phyloP scores from a whole-genome alignment of 441 rosid species.

The Gossypium schwendimanii region DNA sequence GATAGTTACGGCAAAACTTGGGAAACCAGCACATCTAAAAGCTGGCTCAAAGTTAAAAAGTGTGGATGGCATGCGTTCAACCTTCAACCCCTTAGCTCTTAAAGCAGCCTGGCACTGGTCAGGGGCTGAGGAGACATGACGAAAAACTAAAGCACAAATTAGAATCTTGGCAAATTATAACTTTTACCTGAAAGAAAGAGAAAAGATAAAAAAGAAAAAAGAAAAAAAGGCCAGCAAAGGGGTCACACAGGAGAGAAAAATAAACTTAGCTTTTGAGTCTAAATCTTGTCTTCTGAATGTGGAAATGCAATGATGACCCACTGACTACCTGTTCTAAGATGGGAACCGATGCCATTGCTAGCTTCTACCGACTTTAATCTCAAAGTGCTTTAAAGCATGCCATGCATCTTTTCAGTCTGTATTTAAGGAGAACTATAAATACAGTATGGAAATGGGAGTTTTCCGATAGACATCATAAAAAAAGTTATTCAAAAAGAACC shows the following conservation, averaged over 20 bases:
- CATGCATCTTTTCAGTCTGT: neutral
- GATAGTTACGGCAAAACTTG: slow-evolving; percentile 16
- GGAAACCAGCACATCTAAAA: slow-evolving; percentile 4
- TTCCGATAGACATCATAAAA: neutral
- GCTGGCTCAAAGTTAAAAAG: neutral
- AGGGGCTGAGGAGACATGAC: slow-evolving; percentile 1
- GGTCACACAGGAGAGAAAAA: neutral
- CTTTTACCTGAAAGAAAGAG: neutral
- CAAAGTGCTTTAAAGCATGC: neutral
- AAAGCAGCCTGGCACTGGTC: slow-evolving; percentile 1
- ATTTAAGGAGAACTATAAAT: neutral
- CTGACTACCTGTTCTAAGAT: neutral
- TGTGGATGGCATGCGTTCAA: neutral
- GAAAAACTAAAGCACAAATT: neutral
- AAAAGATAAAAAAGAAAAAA: too few species aligned
- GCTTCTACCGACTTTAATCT: neutral
- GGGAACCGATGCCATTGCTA: neutral
- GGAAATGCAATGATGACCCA: slow-evolving; percentile 10
- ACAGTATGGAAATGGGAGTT: neutral
- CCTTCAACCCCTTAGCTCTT: slow-evolving; percentile 5
- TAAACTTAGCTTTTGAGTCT: neutral
- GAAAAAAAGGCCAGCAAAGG: too few species aligned
- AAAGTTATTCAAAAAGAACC: neutral
- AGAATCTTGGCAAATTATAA: neutral
- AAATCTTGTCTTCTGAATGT: slow-evolving; percentile 7